phyloP scores from a whole-genome alignment of 768 basidiomycete species.

The Tephrocybe sp. region DNA sequence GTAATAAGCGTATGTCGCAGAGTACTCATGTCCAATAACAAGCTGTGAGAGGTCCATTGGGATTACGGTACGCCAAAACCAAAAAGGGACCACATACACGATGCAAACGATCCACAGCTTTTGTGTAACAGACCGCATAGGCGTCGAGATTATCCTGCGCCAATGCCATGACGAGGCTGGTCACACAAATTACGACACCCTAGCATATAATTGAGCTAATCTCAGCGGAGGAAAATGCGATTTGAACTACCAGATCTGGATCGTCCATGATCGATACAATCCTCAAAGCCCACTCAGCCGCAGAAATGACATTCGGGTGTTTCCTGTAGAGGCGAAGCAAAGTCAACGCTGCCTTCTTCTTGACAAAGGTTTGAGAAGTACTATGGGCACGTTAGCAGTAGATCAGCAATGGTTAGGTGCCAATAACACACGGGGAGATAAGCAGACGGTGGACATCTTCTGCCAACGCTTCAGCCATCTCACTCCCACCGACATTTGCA shows the following conservation, averaged over 20 bases:
- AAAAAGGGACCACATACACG: conserved; percentile 50
- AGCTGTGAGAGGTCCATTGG: conserved; percentile 49
- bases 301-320: conserved; percentile 91
- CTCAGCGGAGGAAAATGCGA: conserved; percentile 6
- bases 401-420: not conserved
- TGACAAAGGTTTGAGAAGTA: conserved; percentile 92
- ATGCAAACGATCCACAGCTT: conserved; percentile 87
- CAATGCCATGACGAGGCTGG: conserved; percentile 89
- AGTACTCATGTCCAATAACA: conserved; percentile 87
- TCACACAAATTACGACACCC: conserved; percentile 95
- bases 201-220: conserved; percentile 30
- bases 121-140: conserved; percentile 89
- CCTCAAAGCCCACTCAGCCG: conserved; percentile 92
- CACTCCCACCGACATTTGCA: conserved; percentile 95
- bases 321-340: conserved; percentile 92
- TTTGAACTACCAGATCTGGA: conserved; percentile 63
- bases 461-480: conserved; percentile 95
- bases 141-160: conserved; percentile 94
- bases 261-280: conserved; percentile 98
- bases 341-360: conserved; percentile 97
- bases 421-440: conserved; percentile 79
- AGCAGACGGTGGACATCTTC: conserved; percentile 93
- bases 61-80: not conserved
- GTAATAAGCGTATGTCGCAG: conserved; percentile 92
- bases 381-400: conserved; percentile 40